Base-by-base conservation (phyloP, 2,329 filamentous ascomycete species). In the Pseudocercospora crystallina region DNA sequence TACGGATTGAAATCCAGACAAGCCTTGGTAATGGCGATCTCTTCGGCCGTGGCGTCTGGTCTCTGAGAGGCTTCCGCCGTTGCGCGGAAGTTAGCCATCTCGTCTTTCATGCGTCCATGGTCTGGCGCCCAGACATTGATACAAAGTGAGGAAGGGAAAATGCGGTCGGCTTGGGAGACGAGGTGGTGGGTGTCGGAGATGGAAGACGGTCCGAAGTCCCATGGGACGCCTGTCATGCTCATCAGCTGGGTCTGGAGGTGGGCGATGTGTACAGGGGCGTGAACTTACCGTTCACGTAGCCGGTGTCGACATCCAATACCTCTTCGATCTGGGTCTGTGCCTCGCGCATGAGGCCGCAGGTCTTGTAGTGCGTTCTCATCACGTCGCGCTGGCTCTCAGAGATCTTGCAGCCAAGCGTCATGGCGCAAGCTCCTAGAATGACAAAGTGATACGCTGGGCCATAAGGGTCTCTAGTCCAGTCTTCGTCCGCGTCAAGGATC, bases 281-380 rank as follows among this genome's bases (percentile, higher is more conserved):
- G 20, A 7, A 26, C 20, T 26, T 26, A 26, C 20, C 20, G 7
- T 26, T 26, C 20, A 26, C 20, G 20, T 26, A 26, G 3, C 20
- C 20, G 20, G 20, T 26, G 20, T 26, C 20, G 20, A 26, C 7
- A 7, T 26, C 20, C 20, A 26, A 7, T 26, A 7, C 20, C 20
- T 26, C 20, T 26, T 50, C 47, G 10, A 50, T 30, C 17, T 50
- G 40, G 5, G 10, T 9, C 3, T 44, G 26, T 9, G 47, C 47
- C n/a, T 50, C 47, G 4, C 26, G 41, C 8, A 45, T n/a, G 29
- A 50, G 36, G 13, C 47, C 41, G n/a, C 40, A 50, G 8, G 31
- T 9, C n/a, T 35, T 44, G 47, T 34, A 45, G 3, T 38, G 12
- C 3, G 17, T 32, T 10, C 41, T 34, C 34, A 50, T 10, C 14